Conservation (phyloP, 495 filamentous ascomycete species). For the Hyphodiscus hymeniophilus region DNA sequence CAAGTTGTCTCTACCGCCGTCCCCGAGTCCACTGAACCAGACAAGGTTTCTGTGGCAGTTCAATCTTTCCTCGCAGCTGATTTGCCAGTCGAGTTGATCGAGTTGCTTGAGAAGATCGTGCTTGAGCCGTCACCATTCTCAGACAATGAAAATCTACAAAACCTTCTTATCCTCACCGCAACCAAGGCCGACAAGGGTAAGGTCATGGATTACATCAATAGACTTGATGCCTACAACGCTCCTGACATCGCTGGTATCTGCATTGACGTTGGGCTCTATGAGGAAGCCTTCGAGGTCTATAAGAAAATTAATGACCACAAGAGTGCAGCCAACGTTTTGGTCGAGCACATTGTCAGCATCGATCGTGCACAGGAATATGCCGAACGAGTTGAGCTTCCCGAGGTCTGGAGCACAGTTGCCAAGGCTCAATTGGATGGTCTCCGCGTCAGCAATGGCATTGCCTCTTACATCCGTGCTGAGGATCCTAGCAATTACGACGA, state of each 20-base stretch:
- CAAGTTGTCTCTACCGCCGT: slow-evolving; percentile 96
- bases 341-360: slow-evolving; percentile 97
- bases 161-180: slow-evolving; percentile 92
- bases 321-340: slow-evolving; percentile 82
- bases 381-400: slow-evolving; percentile 87
- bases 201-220: slow-evolving; percentile 95
- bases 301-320: slow-evolving; percentile 92
- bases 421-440: slow-evolving; percentile 98
- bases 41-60: slow-evolving; percentile 92
- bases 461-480: slow-evolving; percentile 91
- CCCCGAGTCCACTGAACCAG: slow-evolving; percentile 86
- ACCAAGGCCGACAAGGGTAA: slow-evolving; percentile 93
- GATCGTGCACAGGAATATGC: slow-evolving; percentile 96
- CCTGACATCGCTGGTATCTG: slow-evolving; percentile 91
- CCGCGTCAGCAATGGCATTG: slow-evolving; percentile 85
- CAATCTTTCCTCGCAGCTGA: slow-evolving; percentile 86
- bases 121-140: slow-evolving; percentile 95
- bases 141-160: slow-evolving; percentile 93
- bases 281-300: slow-evolving; percentile 97
- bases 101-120: slow-evolving; percentile 98
- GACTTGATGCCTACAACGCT: slow-evolving; percentile 78
- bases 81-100: slow-evolving; percentile 88
- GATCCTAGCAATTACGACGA: slow-evolving; percentile 91
- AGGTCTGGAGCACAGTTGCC: slow-evolving; percentile 98
- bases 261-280: slow-evolving; percentile 87